Evolutionary conservation across 2,329 filamentous ascomycete species (phyloP).

Genomic region (Aspergillus fructus): DNA sequence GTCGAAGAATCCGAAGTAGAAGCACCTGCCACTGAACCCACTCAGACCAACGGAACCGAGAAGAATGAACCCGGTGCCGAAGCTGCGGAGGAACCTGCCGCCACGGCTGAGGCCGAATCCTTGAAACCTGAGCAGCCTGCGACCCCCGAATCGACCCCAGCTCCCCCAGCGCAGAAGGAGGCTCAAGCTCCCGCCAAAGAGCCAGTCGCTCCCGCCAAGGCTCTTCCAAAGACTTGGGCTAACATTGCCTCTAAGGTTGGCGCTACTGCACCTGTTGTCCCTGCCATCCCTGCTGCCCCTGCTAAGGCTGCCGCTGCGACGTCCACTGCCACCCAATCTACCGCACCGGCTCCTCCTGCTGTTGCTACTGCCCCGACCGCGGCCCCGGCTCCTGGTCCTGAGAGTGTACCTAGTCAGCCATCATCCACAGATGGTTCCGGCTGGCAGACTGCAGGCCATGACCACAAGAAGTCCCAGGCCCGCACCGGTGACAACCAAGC

Average conservation of each 20-base stretch:
- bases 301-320: constrained; percentile 35
- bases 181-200: constrained; percentile 54
- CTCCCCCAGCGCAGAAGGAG: constrained; percentile 46
- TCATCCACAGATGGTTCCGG: constrained; percentile 65
- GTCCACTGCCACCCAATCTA: constrained; percentile 32
- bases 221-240: constrained; percentile 64
- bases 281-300: constrained; percentile 33
- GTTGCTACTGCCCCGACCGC: constrained; percentile 21
- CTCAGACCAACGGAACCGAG: constrained; percentile 37
- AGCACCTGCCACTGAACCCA: constrained; percentile 29
- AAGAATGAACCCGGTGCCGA: constrained; percentile 23
- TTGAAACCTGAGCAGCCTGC: constrained; percentile 63
- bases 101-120: constrained; percentile 32
- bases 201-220: constrained; percentile 44
- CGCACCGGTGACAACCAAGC: constrained; percentile 70
- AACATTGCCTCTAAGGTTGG: constrained; percentile 55
- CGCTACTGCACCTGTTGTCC: constrained; percentile 37
- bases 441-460: constrained; percentile 82
- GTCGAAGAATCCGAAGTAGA: constrained; percentile 46
- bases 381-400: constrained; percentile 38
- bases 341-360: constrained; percentile 28
- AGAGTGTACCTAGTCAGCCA: constrained; percentile 71
- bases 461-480: constrained; percentile 80
- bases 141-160: constrained; percentile 59
- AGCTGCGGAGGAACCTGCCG: constrained; percentile 28